Evolutionary conservation across 2,329 filamentous ascomycete genomes (phyloP).

Genomic region (Claviceps sorghi): DNA sequence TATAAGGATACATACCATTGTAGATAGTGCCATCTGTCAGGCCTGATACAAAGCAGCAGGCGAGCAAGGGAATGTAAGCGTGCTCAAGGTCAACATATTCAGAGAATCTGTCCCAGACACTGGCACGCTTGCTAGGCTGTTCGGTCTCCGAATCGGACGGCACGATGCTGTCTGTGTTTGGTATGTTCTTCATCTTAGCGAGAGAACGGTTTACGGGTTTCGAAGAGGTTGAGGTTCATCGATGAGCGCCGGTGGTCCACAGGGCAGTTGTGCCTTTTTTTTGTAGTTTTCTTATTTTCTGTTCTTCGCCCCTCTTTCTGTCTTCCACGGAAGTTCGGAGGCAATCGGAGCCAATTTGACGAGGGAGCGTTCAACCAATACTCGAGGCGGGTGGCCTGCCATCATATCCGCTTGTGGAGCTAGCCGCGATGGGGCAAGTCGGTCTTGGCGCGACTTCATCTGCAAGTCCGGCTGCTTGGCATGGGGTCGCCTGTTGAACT

Average conservation of each 20-base stretch:
- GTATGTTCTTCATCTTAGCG: not conserved
- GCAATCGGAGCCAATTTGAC: slow-evolving; percentile 1
- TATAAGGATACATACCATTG: slow-evolving; percentile 13
- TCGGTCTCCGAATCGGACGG: slow-evolving; percentile 8
- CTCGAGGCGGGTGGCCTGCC: not conserved
- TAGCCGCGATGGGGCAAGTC: not conserved
- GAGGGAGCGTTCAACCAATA: not conserved
- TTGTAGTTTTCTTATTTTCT: not conserved
- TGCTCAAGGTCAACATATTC: slow-evolving; percentile 8
- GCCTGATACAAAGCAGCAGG: slow-evolving; percentile 24
- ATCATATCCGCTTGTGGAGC: not conserved
- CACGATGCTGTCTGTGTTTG: not conserved
- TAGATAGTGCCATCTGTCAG: slow-evolving; percentile 26
- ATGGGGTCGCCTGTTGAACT: not conserved
- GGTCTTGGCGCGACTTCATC: not conserved
- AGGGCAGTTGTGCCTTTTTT: not conserved
- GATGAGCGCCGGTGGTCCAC: not conserved
- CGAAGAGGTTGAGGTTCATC: not conserved
- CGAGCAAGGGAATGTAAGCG: slow-evolving; percentile 17
- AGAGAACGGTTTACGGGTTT: not conserved
- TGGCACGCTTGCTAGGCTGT: slow-evolving; percentile 3
- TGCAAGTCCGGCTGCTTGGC: not conserved
- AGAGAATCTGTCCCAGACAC: slow-evolving; percentile 1
- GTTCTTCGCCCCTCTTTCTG: not conserved
- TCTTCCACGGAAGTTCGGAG: not conserved